phyloP scores from a whole-genome alignment of 306 rosid genomes.

The Potentilla sterilis region DNA sequence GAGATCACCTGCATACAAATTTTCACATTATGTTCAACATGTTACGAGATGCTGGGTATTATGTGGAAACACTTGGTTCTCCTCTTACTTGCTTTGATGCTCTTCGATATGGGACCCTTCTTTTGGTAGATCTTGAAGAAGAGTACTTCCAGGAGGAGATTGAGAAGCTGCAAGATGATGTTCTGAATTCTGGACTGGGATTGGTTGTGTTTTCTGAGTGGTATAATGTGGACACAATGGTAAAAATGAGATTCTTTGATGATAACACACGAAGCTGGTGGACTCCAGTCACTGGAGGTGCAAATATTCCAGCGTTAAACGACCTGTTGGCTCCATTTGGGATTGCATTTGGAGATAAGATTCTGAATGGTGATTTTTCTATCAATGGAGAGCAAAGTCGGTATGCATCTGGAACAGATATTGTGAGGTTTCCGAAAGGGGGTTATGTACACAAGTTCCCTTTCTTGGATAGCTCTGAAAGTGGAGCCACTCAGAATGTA shows the following conservation, averaged over 20 bases:
- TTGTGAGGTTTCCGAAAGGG: constrained; percentile 81
- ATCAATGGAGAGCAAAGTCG: constrained; percentile 91
- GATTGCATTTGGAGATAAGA: constrained; percentile 94
- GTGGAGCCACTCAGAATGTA: constrained; percentile 92
- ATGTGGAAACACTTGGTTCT: constrained; percentile 88
- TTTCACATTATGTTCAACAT: constrained; percentile 95
- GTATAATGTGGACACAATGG: constrained; percentile 97
- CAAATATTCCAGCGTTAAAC: constrained; percentile 89
- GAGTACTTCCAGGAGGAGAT: constrained; percentile 95
- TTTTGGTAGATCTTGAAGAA: constrained; percentile 95
- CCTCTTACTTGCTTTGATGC: constrained; percentile 96
- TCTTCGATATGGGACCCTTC: constrained; percentile 83
- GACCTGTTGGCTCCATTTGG: constrained; percentile 93
- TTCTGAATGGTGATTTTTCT: constrained; percentile 87
- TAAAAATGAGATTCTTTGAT: constrained; percentile 94
- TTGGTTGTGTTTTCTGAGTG: constrained; percentile 91
- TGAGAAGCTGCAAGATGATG: constrained; percentile 85
- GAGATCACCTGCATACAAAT: constrained; percentile 94
- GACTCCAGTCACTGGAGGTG: constrained; percentile 97
- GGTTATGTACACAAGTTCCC: constrained; percentile 89
- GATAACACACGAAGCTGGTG: constrained; percentile 99
- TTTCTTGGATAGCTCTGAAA: constrained; percentile 91
- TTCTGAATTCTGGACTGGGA: constrained; percentile 81
- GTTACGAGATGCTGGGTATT: constrained; percentile 88
- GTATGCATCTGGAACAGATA: constrained; percentile 94